A percentile compares a stretch with the other conserved stretches of the same genome.
Evolutionary conservation across 805 yeast genomes (phyloP).

Genomic region (Cyberlindnera galapagoensis): DNA sequence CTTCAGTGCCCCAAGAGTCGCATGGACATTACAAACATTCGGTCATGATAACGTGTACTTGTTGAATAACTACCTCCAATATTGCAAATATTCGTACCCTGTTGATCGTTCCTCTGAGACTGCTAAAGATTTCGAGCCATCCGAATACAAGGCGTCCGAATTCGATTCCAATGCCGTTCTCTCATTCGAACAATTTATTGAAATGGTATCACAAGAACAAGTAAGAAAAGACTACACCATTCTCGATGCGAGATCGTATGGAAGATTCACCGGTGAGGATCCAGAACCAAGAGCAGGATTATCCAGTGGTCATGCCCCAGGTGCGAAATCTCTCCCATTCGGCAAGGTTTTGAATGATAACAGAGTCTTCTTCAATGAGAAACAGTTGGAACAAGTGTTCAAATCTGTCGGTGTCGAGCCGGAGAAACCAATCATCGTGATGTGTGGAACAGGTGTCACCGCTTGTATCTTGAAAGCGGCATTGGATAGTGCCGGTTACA

Average conservation of each 20-base stretch:
- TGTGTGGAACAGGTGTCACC: constrained; percentile 97
- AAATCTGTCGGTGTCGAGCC: constrained; percentile 28
- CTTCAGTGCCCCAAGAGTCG: constrained; percentile 85
- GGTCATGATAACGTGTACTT: constrained; percentile 68
- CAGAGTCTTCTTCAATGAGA: constrained; percentile 39
- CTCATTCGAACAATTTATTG: constrained; percentile 57
- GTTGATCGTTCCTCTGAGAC: constrained; percentile 29
- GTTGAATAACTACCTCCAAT: constrained; percentile 61
- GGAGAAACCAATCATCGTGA: constrained; percentile 65
- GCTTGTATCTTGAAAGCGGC: constrained; percentile 85
- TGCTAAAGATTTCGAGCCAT: constrained; percentile 5
- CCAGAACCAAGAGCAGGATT: constrained; percentile 90
- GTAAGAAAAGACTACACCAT: constrained; percentile 43
- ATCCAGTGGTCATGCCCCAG: constrained; percentile 85
- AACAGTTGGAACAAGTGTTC: constrained; percentile 43
- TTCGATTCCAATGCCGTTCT: constrained; percentile 47
- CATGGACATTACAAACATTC: constrained; percentile 80
- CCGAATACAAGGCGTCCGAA: constrained; percentile 30
- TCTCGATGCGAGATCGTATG: constrained; percentile 77
- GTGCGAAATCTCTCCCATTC: constrained; percentile 74
- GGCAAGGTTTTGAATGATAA: constrained; percentile 46
- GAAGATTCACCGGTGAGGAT: constrained; percentile 68
- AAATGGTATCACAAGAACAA: constrained; percentile 44
- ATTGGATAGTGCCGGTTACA: constrained; percentile 45
- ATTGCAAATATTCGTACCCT: constrained; percentile 40